phyloP scores from a whole-genome alignment of 306 rosid genomes.

The Vigna angularis region DNA sequence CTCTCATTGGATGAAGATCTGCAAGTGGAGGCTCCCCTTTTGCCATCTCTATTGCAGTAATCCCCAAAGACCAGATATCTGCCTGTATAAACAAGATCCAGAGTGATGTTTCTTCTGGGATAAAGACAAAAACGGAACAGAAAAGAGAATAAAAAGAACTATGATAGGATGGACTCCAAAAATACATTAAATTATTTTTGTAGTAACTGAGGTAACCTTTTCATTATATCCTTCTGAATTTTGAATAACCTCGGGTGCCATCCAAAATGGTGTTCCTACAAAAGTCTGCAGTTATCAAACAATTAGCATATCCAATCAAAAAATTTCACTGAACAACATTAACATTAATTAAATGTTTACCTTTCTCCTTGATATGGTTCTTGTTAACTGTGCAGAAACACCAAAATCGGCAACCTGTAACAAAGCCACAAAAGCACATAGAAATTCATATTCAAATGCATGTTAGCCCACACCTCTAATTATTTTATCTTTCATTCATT shows the following conservation, averaged over 20 bases:
- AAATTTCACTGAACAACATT: conserved; percentile 7
- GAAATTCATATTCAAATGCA: conserved; percentile 45
- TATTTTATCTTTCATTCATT: conserved; percentile 32
- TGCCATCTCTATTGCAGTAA: conserved; percentile 97
- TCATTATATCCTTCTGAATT: conserved; percentile 93
- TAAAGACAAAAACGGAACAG: conserved; percentile 17
- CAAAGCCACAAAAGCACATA: conserved; percentile 40
- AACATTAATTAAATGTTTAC: conserved; percentile 50
- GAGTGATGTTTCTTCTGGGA: conserved; percentile 38
- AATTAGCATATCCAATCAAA: conserved; percentile 53
- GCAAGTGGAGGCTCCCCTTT: conserved; percentile 98
- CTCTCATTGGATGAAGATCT: conserved; percentile 97
- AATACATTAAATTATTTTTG: conserved; percentile 5
- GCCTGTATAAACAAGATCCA: conserved; percentile 70
- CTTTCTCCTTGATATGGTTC: conserved; percentile 97
- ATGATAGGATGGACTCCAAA: not conserved
- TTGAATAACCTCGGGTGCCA: conserved; percentile 99
- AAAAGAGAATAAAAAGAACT: conserved; percentile 7
- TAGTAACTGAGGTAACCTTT: conserved; percentile 64
- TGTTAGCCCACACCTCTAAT: conserved; percentile 34
- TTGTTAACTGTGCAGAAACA: conserved; percentile 92
- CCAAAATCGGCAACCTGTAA: conserved; percentile 96
- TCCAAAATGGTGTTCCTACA: conserved; percentile 99
- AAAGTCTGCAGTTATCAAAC: conserved; percentile 76
- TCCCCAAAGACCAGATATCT: conserved; percentile 97